Conservation (phyloP, 1,284 basidiomycete genomes). For the Leucoagaricus sp. region DNA sequence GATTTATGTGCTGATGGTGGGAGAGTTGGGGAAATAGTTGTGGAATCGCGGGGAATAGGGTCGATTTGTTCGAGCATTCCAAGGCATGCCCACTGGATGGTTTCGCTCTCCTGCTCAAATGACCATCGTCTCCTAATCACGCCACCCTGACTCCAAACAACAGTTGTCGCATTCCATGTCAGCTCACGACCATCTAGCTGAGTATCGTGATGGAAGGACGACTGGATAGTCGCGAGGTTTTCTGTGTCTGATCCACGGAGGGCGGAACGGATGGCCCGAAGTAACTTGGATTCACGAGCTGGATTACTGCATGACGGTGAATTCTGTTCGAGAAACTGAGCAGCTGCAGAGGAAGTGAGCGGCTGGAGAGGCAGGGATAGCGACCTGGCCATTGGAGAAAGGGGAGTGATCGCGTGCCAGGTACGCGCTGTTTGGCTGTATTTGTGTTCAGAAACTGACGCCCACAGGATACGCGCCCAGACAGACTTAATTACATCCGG, state of each 20-base stretch:
- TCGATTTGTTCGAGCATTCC: conserved; percentile 64
- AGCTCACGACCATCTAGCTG: conserved; percentile 53
- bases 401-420: background rate
- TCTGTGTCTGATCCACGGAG: conserved; percentile 15
- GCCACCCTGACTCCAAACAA: conserved; percentile 71
- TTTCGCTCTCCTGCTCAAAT: conserved; percentile 69
- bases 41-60: conserved; percentile 14
- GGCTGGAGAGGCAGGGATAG: conserved; percentile 10
- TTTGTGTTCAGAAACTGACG: too few relatives aligned
- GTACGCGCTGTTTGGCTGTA: background rate
- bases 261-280: conserved; percentile 10
- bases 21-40: conserved; percentile 27
- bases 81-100: conserved; percentile 76
- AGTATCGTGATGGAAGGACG: conserved; percentile 10
- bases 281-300: conserved; percentile 1
- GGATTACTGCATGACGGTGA: background rate
- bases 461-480: too few relatives aligned
- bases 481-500: too few relatives aligned
- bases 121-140: conserved; percentile 76
- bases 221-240: conserved; percentile 12
- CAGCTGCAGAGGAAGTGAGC: conserved; percentile 5
- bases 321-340: conserved; percentile 6
- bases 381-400: background rate
- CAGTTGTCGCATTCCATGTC: conserved; percentile 69
- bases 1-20: conserved; percentile 40